Evolutionary conservation across 306 rosid genomes (phyloP), one percentile per base, ranked within the genome.

Genomic region (Gleditsia sinensis): DNA sequence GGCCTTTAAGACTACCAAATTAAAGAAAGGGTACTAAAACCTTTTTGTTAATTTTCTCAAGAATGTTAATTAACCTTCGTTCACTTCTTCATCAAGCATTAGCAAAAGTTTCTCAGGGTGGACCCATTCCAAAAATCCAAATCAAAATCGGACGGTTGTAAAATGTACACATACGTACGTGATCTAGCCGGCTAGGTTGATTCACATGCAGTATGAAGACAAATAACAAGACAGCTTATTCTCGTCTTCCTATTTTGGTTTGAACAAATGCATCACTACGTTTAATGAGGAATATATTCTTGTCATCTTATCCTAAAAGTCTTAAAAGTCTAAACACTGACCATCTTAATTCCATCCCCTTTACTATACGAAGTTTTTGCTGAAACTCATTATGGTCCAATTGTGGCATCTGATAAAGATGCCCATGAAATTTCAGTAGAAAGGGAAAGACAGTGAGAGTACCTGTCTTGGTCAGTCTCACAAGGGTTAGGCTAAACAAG

Each of bases 201-300:
- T 69, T 80, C 65, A 65, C 59, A 65, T 76, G 71, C 56, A 71
- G 37, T 63, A 64, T 81, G 56, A 39, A 76, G 82, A 81, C 37
- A 67, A 58, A 71, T 28, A n/a, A 71, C 53, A 71, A 7, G 61
- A 40, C 53, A 76, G 40, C 63, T 65, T 72, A 76, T 81, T 81
- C 78, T 55, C 33, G 9, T 40, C 49, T 48, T 80, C 46, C 57
- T 67, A 58, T 23, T 57, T 73, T 49, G 32, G 70, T 67, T 58
- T 66, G 49, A 75, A 67, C 28, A 56, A 57, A 66, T 57, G 43
- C 14, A 33, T 69, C 66, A 23, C 37, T 32, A 42, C 61, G 42
- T 51, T 12, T 62, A 62, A 63, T 70, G 63, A 69, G 43, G 80
- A 51, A 68, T 80, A 51, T 74, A 68, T 68, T 80, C 68, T 68